Percentiles rank a stretch among this genome's conserved stretches.
Conservation (phyloP, 2,329 filamentous ascomycete genomes). For the Trichoderma asperellum region DNA sequence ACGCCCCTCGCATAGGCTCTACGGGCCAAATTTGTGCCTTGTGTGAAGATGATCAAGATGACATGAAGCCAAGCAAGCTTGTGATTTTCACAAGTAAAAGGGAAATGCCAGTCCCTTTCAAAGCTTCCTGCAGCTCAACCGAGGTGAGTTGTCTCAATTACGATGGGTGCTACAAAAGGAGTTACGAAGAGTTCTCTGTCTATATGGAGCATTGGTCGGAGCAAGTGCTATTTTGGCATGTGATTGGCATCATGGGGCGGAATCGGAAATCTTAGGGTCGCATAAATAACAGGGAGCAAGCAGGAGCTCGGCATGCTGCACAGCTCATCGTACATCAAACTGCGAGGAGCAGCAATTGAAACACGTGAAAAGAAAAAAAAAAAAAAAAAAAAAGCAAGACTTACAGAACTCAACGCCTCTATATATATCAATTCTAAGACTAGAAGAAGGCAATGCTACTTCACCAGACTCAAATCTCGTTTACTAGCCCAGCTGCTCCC, state of each 20-base stretch:
- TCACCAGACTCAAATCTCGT: not conserved
- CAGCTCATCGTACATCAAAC: not conserved
- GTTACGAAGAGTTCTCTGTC: not conserved
- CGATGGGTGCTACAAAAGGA: not conserved
- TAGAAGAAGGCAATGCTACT: not conserved
- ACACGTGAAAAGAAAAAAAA: not conserved
- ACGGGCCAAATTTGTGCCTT: not conserved
- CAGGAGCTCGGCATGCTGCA: not conserved
- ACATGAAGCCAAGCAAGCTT: not conserved
- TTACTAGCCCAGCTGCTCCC: not conserved
- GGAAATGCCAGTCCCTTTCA: not conserved
- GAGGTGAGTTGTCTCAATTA: not conserved
- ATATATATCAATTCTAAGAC: not conserved
- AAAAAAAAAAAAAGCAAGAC: not conserved
- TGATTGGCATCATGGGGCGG: constrained; percentile 6
- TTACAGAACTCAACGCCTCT: not conserved
- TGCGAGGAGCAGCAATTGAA: not conserved
- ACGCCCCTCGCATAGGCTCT: not conserved
- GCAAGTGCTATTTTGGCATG: constrained; percentile 10
- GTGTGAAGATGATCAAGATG: not conserved
- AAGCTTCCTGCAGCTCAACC: not conserved
- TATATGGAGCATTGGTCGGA: not conserved
- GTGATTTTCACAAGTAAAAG: not conserved
- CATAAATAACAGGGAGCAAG: not conserved
- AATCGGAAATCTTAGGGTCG: constrained; percentile 6